Conservation (phyloP, 305 asterid species). For the Solanum hybrid region DNA sequence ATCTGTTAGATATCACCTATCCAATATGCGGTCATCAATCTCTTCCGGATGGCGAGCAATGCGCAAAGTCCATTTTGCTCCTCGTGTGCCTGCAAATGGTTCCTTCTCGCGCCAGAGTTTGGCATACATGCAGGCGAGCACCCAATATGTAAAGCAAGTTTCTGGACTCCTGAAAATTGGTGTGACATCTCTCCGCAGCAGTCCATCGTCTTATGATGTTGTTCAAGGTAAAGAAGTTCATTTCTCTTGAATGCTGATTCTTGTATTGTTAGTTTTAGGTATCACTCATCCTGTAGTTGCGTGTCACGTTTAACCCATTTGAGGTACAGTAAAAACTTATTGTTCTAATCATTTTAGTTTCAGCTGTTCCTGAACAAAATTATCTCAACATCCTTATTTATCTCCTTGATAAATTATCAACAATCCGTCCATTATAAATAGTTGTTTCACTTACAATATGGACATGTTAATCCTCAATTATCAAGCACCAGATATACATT, state of each 20-base stretch:
- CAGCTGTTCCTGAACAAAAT: background rate
- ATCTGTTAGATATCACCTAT: slow-evolving; percentile 19
- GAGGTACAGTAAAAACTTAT: background rate
- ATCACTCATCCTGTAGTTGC: background rate
- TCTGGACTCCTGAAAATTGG: slow-evolving; percentile 51
- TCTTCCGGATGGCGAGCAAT: slow-evolving; percentile 41
- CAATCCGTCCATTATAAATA: background rate
- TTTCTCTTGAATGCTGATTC: background rate
- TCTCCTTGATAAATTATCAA: background rate
- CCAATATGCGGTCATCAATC: slow-evolving; percentile 20
- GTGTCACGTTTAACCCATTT: background rate
- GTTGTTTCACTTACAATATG: background rate
- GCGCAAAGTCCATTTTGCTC: slow-evolving; percentile 29
- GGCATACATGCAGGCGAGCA: slow-evolving; percentile 40
- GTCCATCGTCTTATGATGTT: slow-evolving; percentile 34
- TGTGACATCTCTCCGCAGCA: slow-evolving; percentile 39
- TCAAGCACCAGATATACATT: background rate
- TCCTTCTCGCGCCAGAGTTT: slow-evolving; percentile 47
- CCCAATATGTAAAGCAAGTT: slow-evolving; percentile 42
- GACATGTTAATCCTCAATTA: background rate
- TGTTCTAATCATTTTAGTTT: background rate
- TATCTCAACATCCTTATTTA: background rate
- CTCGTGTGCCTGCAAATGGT: slow-evolving; percentile 30
- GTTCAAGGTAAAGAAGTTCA: slow-evolving; percentile 26
- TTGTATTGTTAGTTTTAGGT: background rate